Percentiles rank a stretch among this genome's conserved stretches.
phyloP scores from a whole-genome alignment of 2,329 filamentous ascomycete species.

The Neofusicoccum kwambonambiense region DNA sequence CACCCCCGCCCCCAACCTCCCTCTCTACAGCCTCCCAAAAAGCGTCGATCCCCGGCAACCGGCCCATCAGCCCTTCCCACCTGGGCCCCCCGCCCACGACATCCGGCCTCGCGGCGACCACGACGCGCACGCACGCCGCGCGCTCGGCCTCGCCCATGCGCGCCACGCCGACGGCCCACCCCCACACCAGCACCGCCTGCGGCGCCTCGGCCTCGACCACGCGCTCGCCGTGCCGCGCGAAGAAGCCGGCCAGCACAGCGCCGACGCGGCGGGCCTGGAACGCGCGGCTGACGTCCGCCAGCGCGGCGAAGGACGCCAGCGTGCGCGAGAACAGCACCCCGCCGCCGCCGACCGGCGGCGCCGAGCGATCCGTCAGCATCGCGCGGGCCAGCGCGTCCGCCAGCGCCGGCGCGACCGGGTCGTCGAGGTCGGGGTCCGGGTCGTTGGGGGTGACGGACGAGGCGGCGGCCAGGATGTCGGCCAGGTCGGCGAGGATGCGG shows the following conservation, averaged over 20 bases:
- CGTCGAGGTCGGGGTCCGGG: not conserved
- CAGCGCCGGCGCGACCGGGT: not conserved
- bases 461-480: slow-evolving; percentile 6
- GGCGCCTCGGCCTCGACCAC: not conserved
- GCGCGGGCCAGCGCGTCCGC: not conserved
- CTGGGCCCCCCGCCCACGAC: not conserved
- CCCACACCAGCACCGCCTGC: slow-evolving; percentile 10
- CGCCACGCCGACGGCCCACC: not conserved
- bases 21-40: not conserved
- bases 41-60: not conserved
- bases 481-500: not conserved
- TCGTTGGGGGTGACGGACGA: too few species aligned
- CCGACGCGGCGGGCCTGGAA: slow-evolving; percentile 4
- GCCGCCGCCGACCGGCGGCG: not conserved
- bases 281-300: slow-evolving; percentile 10
- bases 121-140: not conserved
- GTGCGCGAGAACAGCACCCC: not conserved
- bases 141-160: not conserved
- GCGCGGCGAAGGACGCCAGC: not conserved
- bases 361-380: not conserved
- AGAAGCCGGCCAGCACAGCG: not conserved
- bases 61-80: not conserved
- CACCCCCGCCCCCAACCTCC: not conserved
- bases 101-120: not conserved
- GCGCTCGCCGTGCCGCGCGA: not conserved